Conservation (phyloP, 208 protist genomes). For the Leptomonas seymouri region DNA sequence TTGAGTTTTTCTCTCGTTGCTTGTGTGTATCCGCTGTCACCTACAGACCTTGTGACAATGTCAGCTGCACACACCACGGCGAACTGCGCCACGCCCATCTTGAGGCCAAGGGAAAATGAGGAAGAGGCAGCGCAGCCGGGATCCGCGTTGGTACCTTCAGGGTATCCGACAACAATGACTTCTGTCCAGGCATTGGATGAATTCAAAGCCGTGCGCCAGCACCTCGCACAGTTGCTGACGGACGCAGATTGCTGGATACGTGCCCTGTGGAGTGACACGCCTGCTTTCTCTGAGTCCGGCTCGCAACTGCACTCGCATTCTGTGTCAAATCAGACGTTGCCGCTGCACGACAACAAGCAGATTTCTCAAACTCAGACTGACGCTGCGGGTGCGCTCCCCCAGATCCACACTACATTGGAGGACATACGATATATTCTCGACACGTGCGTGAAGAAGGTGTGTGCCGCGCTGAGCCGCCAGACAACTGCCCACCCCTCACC, state of each 20-base stretch:
- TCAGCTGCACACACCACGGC: background rate
- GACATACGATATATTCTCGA: slow-evolving; percentile 13
- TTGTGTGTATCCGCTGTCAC: no score
- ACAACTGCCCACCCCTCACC: background rate
- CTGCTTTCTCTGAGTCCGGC: background rate
- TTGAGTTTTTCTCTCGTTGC: no score
- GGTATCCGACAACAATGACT: background rate
- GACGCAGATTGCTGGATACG: background rate
- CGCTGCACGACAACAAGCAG: background rate
- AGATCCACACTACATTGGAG: slow-evolving; percentile 13
- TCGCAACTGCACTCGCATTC: no score
- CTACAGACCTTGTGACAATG: background rate
- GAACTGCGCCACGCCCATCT: slow-evolving; percentile 9
- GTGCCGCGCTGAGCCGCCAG: background rate
- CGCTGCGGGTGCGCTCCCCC: background rate
- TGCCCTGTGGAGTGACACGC: background rate
- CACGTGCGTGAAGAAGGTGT: slow-evolving; percentile 4
- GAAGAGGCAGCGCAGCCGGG: background rate
- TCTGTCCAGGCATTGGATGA: background rate
- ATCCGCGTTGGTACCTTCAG: background rate
- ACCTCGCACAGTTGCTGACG: background rate
- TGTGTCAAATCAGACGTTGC: background rate
- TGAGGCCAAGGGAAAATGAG: background rate
- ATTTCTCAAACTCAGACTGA: background rate
- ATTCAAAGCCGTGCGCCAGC: background rate